Base-by-base conservation (phyloP, 1,284 basidiomycete species). In the Megacollybia platyphylla region DNA sequence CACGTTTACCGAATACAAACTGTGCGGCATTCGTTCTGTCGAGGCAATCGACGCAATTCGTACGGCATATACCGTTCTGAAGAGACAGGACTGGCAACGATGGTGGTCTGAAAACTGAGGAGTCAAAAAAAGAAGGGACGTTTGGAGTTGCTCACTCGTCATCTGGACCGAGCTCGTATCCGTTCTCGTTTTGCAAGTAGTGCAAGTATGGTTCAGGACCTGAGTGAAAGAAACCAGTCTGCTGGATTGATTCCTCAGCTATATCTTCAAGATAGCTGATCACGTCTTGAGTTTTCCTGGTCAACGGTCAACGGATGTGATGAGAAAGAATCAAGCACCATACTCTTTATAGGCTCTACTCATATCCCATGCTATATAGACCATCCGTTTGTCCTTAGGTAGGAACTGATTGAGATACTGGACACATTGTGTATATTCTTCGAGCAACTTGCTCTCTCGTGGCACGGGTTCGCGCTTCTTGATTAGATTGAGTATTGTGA, bases 21-120 rank as follows among this genome's bases (percentile, higher is more conserved):
- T 98, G 94, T 0, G 92, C 92, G 0, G 93, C 92, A 52, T 99
- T 99, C 2, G 96, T 99, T 4, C 92, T 79, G 58, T 98, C 96
- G 6, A 99, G 70, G 55, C 96, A 99, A 57, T 99, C 96, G 1
- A 98, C 90, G 51, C 88, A 96, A 54, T 96, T 96, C 0, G 80
- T 89, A 6, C 91, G 74, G 51, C 87, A 87, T 30, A 97, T 75
- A 3, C 94, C 94, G 42, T 87, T 88, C 61, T 99, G 96, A 9
- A 98, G 62, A 1, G 80, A 72, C 48, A 96, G 69, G 39, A 65
- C 66, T 6, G 89, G 75, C 70, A 80, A 85, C 1, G 65, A 56
- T 8, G 13, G 36, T 3, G 13, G n/a, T 13, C 36, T n/a, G n/a
- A 38, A 24, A 24, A 24, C 20, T 24, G 20, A 24, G 20, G 2